Percentiles rank a stretch among this genome's conserved stretches.
Evolutionary conservation across 2,329 filamentous ascomycete genomes (phyloP).

Genomic region (Mycosphaerella sp.): DNA sequence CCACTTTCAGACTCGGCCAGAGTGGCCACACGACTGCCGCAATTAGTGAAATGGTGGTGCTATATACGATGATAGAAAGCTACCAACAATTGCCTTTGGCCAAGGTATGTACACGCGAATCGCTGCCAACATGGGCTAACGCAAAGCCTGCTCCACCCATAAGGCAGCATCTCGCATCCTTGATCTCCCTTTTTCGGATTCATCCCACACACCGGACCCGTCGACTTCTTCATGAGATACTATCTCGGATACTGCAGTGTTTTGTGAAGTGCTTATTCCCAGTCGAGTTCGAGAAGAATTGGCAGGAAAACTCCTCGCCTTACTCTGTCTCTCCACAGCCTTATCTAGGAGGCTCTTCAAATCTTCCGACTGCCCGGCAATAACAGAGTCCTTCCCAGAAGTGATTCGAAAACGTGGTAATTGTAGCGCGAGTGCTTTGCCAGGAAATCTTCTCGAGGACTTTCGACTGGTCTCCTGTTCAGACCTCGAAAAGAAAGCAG

Average conservation of each 20-base stretch:
- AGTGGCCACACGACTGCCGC: too few species aligned
- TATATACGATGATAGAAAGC: too few species aligned
- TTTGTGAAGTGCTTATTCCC: conserved; percentile 16
- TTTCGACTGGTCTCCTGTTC: conserved; percentile 16
- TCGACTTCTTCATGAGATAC: conserved; percentile 34
- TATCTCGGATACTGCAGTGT: conserved; percentile 22
- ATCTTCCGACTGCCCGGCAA: conserved; percentile 40
- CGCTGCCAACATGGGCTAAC: background rate
- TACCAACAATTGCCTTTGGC: too few species aligned
- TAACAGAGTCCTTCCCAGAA: conserved; percentile 35
- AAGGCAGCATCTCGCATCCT: conserved; percentile 18
- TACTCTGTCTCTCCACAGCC: conserved; percentile 35
- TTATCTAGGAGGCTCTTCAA: conserved; percentile 37
- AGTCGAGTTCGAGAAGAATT: background rate
- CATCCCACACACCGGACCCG: conserved; percentile 25
- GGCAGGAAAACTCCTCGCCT: background rate
- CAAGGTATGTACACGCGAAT: too few species aligned
- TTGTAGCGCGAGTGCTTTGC: conserved; percentile 35
- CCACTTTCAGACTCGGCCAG: too few species aligned
- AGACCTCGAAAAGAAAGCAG: background rate
- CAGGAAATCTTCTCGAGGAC: conserved; percentile 40
- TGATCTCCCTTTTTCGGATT: conserved; percentile 13
- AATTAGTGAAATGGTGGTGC: too few species aligned
- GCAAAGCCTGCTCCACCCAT: conserved; percentile 18
- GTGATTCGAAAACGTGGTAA: conserved; percentile 41